These are phyloP conservation scores for Geotrichum aggregatum DNA, from an alignment of 1,139 yeast species.

Conservation along the genomic window DNA sequence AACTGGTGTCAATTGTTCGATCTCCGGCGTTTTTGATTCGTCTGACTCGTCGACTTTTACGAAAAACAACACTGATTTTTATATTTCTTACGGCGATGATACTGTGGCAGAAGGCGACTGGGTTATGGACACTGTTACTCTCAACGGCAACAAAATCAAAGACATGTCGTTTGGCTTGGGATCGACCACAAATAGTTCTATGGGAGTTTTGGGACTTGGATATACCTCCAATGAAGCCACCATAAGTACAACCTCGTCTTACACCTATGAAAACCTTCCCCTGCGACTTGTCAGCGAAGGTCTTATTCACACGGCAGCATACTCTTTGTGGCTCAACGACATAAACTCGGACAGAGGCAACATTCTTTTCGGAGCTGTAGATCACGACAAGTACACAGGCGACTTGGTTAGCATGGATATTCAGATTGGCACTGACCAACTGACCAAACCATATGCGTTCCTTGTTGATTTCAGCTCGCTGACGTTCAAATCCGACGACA, in stretches of 20 bases:
- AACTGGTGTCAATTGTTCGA: constrained; percentile 23
- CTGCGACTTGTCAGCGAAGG: constrained; percentile 44
- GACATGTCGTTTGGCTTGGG: constrained; percentile 34
- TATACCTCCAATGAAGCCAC: constrained; percentile 41
- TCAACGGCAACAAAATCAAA: constrained; percentile 21
- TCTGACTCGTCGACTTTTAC: constrained; percentile 32
- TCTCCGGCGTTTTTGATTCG: constrained; percentile 37
- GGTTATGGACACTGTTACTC: constrained; percentile 28
- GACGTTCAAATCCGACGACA: not conserved
- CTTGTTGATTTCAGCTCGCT: constrained; percentile 4
- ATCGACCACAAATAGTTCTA: constrained; percentile 31
- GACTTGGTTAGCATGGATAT: constrained; percentile 31
- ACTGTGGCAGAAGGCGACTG: constrained; percentile 34
- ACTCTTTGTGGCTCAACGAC: constrained; percentile 48
- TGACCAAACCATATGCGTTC: constrained; percentile 2
- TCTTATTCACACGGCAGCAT: constrained; percentile 43
- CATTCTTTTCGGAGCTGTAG: constrained; percentile 54
- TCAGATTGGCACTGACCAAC: not conserved
- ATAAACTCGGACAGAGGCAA: constrained; percentile 41
- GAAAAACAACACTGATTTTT: constrained; percentile 35
- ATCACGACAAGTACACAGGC: constrained; percentile 48
- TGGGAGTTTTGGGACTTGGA: constrained; percentile 39
- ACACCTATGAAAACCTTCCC: constrained; percentile 40
- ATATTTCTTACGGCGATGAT: constrained; percentile 33
- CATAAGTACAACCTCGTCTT: constrained; percentile 34